Conservation (phyloP, 768 basidiomycete species). For the Sporobolomyces roseus region DNA sequence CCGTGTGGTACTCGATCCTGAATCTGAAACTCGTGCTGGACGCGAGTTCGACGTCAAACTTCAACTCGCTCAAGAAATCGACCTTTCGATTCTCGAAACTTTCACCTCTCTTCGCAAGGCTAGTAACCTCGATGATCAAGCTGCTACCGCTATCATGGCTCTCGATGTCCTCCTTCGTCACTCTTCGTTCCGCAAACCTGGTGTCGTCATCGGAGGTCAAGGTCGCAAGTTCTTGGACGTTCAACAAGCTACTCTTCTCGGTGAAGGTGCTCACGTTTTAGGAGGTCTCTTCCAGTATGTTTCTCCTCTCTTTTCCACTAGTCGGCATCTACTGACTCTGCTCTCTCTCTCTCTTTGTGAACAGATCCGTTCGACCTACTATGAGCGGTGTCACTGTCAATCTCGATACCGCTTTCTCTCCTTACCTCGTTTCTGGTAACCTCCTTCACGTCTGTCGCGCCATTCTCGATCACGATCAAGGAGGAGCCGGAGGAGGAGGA, state of each 20-base stretch:
- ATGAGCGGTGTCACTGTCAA: slow-evolving; percentile 30
- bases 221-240: slow-evolving; percentile 33
- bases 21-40: slow-evolving; percentile 10
- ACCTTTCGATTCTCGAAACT: slow-evolving; percentile 20
- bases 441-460: slow-evolving; percentile 25
- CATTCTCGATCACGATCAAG: slow-evolving; percentile 20
- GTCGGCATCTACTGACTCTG: background rate
- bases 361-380: slow-evolving; percentile 28
- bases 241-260: slow-evolving; percentile 5
- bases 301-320: background rate
- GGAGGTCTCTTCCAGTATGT: slow-evolving; percentile 31
- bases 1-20: slow-evolving; percentile 20
- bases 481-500: background rate
- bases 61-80: slow-evolving; percentile 31
- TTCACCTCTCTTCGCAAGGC: background rate
- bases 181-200: slow-evolving; percentile 10
- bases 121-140: slow-evolving; percentile 13
- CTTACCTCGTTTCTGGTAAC: slow-evolving; percentile 28
- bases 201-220: slow-evolving; percentile 13
- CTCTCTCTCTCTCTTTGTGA: background rate
- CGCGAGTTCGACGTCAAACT: slow-evolving; percentile 34
- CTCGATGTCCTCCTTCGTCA: slow-evolving; percentile 36
- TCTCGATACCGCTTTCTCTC: slow-evolving; percentile 37
- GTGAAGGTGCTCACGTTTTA: slow-evolving; percentile 31
- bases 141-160: slow-evolving; percentile 27